Conservation (phyloP, 108 stramenopile species). For the Pseudonitzschia multiseries region DNA sequence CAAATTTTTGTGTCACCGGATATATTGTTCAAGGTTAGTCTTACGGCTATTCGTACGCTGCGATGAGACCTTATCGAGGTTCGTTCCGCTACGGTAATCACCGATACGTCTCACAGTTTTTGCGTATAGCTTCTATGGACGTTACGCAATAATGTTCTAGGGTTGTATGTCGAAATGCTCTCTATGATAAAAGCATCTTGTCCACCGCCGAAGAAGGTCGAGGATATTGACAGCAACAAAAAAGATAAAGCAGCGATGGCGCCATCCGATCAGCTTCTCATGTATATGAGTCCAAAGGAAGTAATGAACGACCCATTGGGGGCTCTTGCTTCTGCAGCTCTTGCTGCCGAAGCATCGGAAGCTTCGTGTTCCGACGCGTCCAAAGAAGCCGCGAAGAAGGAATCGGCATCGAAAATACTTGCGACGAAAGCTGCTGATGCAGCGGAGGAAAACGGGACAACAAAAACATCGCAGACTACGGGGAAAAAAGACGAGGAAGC, state of each 20-base stretch:
- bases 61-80: not conserved
- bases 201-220: not conserved
- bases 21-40: not conserved
- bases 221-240: constrained; percentile 1
- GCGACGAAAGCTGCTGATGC: not conserved
- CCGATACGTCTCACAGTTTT: not conserved
- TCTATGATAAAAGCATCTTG: constrained; percentile 13
- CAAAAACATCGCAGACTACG: not conserved
- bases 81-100: not conserved
- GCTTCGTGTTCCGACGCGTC: constrained; percentile 23
- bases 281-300: constrained; percentile 18
- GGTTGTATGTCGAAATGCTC: constrained; percentile 5
- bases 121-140: not conserved
- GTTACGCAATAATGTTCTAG: not conserved
- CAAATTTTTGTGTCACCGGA: constrained; percentile 8
- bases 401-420: not conserved
- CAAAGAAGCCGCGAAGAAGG: constrained; percentile 12
- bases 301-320: constrained; percentile 41
- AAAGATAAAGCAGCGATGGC: not conserved
- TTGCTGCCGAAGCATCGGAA: constrained; percentile 42
- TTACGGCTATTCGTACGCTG: too few species aligned
- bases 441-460: not conserved
- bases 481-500: constrained; percentile 4
- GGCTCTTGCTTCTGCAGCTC: constrained; percentile 39
- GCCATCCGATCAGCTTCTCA: constrained; percentile 14